Evolutionary conservation across 345 rosid species (phyloP).

Genomic region (Gossypioides kirkii): DNA sequence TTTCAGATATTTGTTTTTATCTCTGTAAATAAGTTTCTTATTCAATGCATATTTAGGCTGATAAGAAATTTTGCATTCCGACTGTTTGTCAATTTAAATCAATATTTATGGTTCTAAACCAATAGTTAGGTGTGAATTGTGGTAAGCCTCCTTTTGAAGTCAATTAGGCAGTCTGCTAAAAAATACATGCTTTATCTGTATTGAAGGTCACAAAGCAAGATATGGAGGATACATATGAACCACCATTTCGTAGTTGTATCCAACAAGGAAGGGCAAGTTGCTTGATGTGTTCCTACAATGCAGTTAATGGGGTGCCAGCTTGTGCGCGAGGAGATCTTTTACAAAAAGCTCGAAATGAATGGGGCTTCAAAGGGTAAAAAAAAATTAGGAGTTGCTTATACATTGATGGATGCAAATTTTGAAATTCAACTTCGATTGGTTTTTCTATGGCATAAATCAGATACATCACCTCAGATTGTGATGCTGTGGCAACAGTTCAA

Average conservation of each 20-base stretch:
- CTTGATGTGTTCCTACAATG: constrained; percentile 92
- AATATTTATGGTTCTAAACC: constrained; percentile 4
- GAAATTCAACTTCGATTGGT: constrained; percentile 2
- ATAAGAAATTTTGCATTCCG: neutral
- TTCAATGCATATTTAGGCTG: too few relatives aligned
- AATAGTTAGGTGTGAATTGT: constrained; percentile 1
- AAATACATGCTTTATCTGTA: constrained; percentile 4
- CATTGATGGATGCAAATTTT: neutral
- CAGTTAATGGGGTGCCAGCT: constrained; percentile 83
- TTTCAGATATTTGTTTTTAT: neutral
- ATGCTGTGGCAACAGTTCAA: constrained; percentile 82
- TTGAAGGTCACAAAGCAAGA: constrained; percentile 79
- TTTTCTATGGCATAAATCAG: constrained; percentile 30
- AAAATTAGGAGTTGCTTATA: constrained; percentile 1
- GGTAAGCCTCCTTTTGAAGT: neutral
- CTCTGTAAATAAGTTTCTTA: neutral
- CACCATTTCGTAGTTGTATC: constrained; percentile 73
- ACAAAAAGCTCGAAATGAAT: constrained; percentile 62
- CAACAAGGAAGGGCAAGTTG: constrained; percentile 84
- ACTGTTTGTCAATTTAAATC: neutral
- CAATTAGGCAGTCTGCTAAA: neutral
- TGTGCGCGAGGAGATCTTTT: constrained; percentile 67
- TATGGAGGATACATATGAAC: constrained; percentile 75
- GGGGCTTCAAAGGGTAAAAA: constrained; percentile 85
- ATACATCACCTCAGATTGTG: constrained; percentile 92